Conservation (phyloP, 768 basidiomycete species). For the Macrocybe gigantea region DNA sequence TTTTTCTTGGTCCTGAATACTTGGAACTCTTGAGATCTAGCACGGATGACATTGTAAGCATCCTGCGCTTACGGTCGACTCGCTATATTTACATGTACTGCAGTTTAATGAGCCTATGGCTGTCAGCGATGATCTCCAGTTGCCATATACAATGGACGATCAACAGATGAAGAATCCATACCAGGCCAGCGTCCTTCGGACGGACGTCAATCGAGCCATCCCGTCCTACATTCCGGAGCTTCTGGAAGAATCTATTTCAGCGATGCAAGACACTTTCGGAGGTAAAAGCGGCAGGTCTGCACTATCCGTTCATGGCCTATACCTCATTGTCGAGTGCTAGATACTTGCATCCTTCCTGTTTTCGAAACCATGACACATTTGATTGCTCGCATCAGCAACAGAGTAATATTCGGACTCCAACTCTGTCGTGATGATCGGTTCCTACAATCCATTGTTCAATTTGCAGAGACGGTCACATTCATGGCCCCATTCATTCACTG, state of each 20-base stretch:
- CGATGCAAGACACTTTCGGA: slow-evolving; percentile 22
- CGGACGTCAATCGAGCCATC: slow-evolving; percentile 30
- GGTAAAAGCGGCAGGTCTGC: slow-evolving; percentile 8
- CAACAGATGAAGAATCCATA: slow-evolving; percentile 27
- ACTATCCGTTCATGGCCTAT: neutral
- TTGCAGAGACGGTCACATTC: slow-evolving; percentile 26
- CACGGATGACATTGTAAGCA: slow-evolving; percentile 26
- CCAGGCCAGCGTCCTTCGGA: slow-evolving; percentile 27
- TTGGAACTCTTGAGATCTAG: slow-evolving; percentile 23
- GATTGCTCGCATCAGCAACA: slow-evolving; percentile 31
- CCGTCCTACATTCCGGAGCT: slow-evolving; percentile 30
- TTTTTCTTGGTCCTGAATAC: slow-evolving; percentile 26
- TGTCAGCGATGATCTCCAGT: slow-evolving; percentile 28
- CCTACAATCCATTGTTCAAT: slow-evolving; percentile 26
- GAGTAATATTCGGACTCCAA: slow-evolving; percentile 29
- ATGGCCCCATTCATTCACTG: slow-evolving; percentile 29
- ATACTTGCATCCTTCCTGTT: slow-evolving; percentile 16
- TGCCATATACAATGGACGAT: slow-evolving; percentile 31
- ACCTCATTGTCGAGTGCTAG: slow-evolving; percentile 9
- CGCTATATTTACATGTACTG: neutral
- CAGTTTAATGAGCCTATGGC: slow-evolving; percentile 31
- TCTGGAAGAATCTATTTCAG: slow-evolving; percentile 26
- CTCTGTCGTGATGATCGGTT: slow-evolving; percentile 29
- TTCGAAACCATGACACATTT: slow-evolving; percentile 32
- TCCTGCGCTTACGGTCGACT: neutral